Evolutionary conservation across 2,329 filamentous ascomycete genomes (phyloP), one percentile per base, ranked within the genome.

Genomic region (Alternaria gaisen): DNA sequence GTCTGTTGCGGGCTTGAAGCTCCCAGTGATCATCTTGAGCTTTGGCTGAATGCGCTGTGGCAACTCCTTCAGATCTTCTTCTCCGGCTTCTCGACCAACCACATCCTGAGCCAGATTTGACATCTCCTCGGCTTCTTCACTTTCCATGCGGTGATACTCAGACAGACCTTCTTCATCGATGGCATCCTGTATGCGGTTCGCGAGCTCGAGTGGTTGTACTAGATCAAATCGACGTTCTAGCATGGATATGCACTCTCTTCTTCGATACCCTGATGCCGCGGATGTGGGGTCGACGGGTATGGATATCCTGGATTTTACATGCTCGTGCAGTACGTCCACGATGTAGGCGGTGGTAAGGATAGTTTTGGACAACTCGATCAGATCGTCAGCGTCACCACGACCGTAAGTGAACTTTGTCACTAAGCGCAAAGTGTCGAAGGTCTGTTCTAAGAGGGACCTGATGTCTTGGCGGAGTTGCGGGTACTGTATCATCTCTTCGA

Each of bases 401-500:
- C 94, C 94, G 9, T 98, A 86, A 0, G 94, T 91, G 77, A 99
- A 98, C 75, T 95, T 97, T 73, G 98, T 95, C 2, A 97, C 89
- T 3, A 99, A 83, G 1, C 95, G 91, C 72, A 96, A 90, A 2
- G 92, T 93, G 79, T 99, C 95, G 69, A 93, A 90, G 53, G 90
- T 94, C 24, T 88, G 86, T 63, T 88, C 87, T 2, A 99, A 83
- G 3, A 96, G 82, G 16, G 86, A 76, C 1, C 88, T 81, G 24
- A 96, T 81, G 43, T 87, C 84, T 67, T 97, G 91, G 42, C 91
- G 87, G 6, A 97, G 83, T 41, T 88, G 81, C 20, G 86, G 83
- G 60, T 91, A 82, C 1, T 86, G 80, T 5, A 94, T 82, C 75
- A 98, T 91, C 44, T 88, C 85, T 20, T 90, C 86, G 4, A 97